Conservation (phyloP, 2,329 filamentous ascomycete species). For the Hortaea werneckii region DNA sequence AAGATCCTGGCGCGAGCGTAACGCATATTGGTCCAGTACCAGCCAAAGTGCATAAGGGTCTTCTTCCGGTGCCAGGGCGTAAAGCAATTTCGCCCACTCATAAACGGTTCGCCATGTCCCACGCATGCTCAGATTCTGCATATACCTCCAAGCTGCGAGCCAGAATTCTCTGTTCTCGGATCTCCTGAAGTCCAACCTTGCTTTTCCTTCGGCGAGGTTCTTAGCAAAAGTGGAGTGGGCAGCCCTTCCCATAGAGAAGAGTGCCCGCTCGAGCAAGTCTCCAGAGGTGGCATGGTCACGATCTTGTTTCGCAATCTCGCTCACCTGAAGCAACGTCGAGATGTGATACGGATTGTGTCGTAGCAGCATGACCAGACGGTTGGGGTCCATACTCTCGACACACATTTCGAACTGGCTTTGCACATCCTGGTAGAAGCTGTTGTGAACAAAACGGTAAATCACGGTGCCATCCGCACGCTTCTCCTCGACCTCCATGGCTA, state of each 20-base stretch:
- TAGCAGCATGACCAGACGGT: conserved; percentile 68
- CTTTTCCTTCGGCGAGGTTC: conserved; percentile 66
- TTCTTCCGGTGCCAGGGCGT: conserved; percentile 57
- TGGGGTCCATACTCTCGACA: conserved; percentile 76
- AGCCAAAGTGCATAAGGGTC: conserved; percentile 80
- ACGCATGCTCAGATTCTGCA: conserved; percentile 73
- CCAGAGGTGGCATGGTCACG: conserved; percentile 76
- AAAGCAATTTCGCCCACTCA: conserved; percentile 82
- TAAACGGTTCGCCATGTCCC: conserved; percentile 90
- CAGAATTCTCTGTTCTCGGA: conserved; percentile 89
- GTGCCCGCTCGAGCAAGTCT: conserved; percentile 78
- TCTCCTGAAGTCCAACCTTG: conserved; percentile 67
- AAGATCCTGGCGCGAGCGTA: conserved; percentile 65
- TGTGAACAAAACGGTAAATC: conserved; percentile 72
- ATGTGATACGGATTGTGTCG: conserved; percentile 77
- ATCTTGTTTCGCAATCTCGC: conserved; percentile 83
- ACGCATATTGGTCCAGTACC: conserved; percentile 70
- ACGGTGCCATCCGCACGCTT: conserved; percentile 48
- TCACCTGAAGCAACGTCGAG: conserved; percentile 85
- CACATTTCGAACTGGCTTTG: conserved; percentile 68
- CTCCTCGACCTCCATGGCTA: conserved; percentile 66
- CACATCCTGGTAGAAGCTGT: conserved; percentile 58
- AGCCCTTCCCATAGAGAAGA: conserved; percentile 88
- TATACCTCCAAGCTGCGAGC: conserved; percentile 81
- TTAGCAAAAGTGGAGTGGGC: conserved; percentile 72